Evolutionary conservation across 225 moss, liverwort and hornwort species (phyloP).

Genomic region (Lunularia cruciata): DNA sequence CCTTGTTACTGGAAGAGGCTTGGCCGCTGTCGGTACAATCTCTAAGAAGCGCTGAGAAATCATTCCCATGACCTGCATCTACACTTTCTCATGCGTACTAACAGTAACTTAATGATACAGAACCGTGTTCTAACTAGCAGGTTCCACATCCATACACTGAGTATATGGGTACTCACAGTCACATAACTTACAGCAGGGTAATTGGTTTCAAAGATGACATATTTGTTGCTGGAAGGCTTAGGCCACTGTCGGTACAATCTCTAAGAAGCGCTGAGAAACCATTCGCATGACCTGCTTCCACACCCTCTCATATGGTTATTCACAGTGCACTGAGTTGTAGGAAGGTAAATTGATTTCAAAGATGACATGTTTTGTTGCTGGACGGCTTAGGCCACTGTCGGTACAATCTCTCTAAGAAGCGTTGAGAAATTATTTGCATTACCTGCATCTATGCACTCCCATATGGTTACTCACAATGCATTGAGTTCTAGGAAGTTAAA

Average conservation of each 20-base stretch:
- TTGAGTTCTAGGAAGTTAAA: too few relatives aligned
- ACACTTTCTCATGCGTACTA: too few relatives aligned
- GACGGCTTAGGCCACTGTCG: slow-evolving; percentile 5
- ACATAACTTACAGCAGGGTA: too few relatives aligned
- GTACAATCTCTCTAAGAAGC: slow-evolving; percentile 31
- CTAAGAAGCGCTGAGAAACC: slow-evolving; percentile 25
- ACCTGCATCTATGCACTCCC: too few relatives aligned
- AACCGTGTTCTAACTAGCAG: too few relatives aligned
- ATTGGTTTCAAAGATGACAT: slow-evolving; percentile 6
- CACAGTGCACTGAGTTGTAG: too few relatives aligned
- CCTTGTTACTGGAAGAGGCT: background rate
- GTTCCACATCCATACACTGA: too few relatives aligned
- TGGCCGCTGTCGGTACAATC: slow-evolving; percentile 4
- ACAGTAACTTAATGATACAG: too few relatives aligned
- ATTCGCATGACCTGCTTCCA: background rate
- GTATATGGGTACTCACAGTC: too few relatives aligned
- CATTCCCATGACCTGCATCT: background rate
- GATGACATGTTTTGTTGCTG: slow-evolving; percentile 8
- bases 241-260: slow-evolving; percentile 8
- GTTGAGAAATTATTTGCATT: slow-evolving; percentile 16
- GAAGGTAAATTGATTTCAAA: slow-evolving; percentile 11
- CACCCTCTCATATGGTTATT: too few relatives aligned
- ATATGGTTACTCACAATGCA: too few relatives aligned
- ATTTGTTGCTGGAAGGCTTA: background rate
- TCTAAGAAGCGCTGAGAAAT: slow-evolving; percentile 26